These are phyloP conservation scores for Phytophthora tentaculata DNA, from an alignment of 352 stramenopile genomes.

Conservation along the genomic window DNA sequence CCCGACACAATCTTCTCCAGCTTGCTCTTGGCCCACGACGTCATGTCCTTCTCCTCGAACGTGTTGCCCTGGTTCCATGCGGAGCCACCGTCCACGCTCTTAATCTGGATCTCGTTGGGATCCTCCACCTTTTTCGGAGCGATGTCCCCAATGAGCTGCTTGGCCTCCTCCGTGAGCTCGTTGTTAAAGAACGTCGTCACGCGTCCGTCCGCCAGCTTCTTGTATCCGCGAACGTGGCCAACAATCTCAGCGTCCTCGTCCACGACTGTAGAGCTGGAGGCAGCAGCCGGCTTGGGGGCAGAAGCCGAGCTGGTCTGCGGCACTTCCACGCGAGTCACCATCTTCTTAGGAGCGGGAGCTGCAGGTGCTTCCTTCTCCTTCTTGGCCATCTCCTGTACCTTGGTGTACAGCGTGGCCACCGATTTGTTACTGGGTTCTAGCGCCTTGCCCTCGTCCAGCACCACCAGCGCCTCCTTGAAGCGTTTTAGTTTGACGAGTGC, in stretches of 20 bases:
- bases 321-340: constrained; percentile 65
- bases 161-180: constrained; percentile 97
- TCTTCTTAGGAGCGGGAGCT: constrained; percentile 47
- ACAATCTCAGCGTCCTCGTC: constrained; percentile 73
- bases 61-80: constrained; percentile 95
- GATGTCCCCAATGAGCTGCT: constrained; percentile 97
- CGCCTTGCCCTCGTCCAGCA: constrained; percentile 65
- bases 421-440: constrained; percentile 83
- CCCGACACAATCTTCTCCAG: constrained; percentile 66
- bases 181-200: constrained; percentile 99
- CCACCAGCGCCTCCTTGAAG: constrained; percentile 65
- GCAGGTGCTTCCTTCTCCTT: constrained; percentile 57
- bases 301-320: constrained; percentile 21
- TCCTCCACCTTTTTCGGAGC: constrained; percentile 87
- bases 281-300: constrained; percentile 7
- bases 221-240: constrained; percentile 92
- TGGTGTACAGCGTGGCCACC: constrained; percentile 59
- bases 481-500: constrained; percentile 75
- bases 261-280: constrained; percentile 26
- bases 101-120: constrained; percentile 77
- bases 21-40: constrained; percentile 80
- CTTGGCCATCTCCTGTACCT: constrained; percentile 67
- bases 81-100: constrained; percentile 84
- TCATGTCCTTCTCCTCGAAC: constrained; percentile 94
- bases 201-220: constrained; percentile 96